Evolutionary conservation across 2,329 filamentous ascomycete species (phyloP).

Genomic region (Colletotrichum sp.): DNA sequence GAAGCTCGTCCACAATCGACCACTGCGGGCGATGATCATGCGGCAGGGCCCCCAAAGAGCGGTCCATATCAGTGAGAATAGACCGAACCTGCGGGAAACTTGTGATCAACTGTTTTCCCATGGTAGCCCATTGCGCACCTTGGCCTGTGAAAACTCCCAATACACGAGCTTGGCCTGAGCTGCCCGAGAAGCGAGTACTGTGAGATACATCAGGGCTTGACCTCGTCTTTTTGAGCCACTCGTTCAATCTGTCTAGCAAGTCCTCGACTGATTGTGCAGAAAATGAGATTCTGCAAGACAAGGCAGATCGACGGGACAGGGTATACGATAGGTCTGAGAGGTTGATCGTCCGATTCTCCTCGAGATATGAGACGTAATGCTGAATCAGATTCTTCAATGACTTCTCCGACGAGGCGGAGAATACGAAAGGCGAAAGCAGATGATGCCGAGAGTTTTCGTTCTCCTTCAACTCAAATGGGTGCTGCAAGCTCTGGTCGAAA

Average conservation of each 20-base stretch:
- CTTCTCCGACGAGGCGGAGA: neutral
- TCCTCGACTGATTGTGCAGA: neutral
- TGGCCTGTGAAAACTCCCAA: constrained; percentile 36
- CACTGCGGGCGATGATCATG: constrained; percentile 27
- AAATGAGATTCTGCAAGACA: neutral
- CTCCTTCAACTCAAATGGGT: neutral
- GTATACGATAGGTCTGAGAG: neutral
- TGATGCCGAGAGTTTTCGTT: neutral
- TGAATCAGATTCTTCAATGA: neutral
- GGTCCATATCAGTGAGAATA: constrained; percentile 26
- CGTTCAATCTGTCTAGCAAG: neutral
- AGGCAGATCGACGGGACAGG: neutral
- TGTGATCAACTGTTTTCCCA: constrained; percentile 25
- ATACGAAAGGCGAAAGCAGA: neutral
- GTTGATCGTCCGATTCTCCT: neutral
- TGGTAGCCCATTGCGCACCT: constrained; percentile 33
- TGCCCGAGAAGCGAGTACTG: neutral
- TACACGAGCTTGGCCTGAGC: neutral
- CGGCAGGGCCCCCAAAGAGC: constrained; percentile 21
- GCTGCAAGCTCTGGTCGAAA: neutral
- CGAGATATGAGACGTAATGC: neutral
- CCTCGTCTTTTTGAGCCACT: neutral
- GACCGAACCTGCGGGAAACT: constrained; percentile 1
- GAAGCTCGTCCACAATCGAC: constrained; percentile 29
- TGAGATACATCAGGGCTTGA: neutral